Evolutionary conservation across 495 filamentous ascomycete genomes (phyloP), one percentile per base, ranked within the genome.

Genomic region (Neurospora sp.): DNA sequence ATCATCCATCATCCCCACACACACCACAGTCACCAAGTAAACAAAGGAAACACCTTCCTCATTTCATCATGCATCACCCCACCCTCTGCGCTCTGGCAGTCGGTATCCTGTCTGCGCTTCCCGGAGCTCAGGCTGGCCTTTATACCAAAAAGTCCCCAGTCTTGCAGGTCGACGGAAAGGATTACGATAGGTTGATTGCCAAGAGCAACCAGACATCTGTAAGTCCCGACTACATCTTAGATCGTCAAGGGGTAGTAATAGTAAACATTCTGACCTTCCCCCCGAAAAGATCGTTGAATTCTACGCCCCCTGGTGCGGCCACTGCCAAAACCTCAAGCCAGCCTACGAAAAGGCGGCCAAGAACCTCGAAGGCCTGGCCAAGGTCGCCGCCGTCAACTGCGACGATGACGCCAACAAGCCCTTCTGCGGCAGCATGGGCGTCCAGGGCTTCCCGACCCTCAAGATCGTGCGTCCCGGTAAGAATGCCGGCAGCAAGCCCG

Each of bases 261-360:
- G 7, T 11, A 74, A 70, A 76, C 81, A 39, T 20, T n/a, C 68
- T 74, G 70, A 76, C 71, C 5, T 7, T 8, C 27, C 22, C 18
- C 2, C 18, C 44, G 20, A 69, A 35, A 53, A 88, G 86, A 83
- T 88, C 70, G 80, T 84, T 80, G 94, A 94, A 82, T 98, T 97
- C 85, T 98, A 97, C 77, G 93, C 93, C 9, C 94, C 93, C 42
- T 97, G 92, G 96, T 98, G 96, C 76, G 96, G 96, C 31, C 96
- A 99, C 80, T 99, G 96, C 83, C 85, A 97, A 80, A 97, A 91
- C 81, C 90, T 99, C 74, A 94, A 97, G 81, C 96, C 96, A 0
- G 92, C 93, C 70, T 99, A 93, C 82, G 96, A 98, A 77, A 97
- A 97, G 81, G 94, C 91, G 4, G 96, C 96, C 46, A 92, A 92